Base-by-base conservation (phyloP, 2,329 filamentous ascomycete species). In the Alternaria sp. region DNA sequence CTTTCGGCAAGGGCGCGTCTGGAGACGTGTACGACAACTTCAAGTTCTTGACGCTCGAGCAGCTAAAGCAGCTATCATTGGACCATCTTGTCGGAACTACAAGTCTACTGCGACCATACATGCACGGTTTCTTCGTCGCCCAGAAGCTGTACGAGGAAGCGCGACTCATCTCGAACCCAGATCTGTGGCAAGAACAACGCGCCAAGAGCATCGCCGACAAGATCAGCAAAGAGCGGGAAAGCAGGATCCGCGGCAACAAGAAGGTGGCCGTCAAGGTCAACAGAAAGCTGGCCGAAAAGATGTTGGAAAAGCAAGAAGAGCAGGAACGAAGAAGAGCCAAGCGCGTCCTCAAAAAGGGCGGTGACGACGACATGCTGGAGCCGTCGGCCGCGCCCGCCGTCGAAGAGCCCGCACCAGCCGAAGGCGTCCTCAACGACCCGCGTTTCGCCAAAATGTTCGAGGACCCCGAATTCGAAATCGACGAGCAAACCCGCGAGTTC, bases 81-180 rank as follows among this genome's bases (percentile, higher is more conserved):
- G 89, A 91, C 52, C 94, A 98, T 75, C 83, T 99, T 46, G 85
- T 99, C 56, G 94, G 94, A 65, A 93, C 92, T 69, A 96, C 93
- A 28, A 95, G 91, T 72, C 81, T 98, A 21, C 82, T 99, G 39
- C 86, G 94, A 42, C 95, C 95, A 41, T 99, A 99, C 75, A 99
- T 99, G 96, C 95, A 99, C 76, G 96, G 95, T 69, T 98, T 95
- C 83, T 99, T 99, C 80, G 93, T 99, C 48, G 92, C 91, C 34
- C 94, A 96, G 70, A 92, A 93, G 72, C 80, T 99, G 26, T 98
- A 99, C 77, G 96, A 99, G 74, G 93, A 99, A 77, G 95, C 95
- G 17, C 85, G 91, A 54, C 82, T 99, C 60, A 97, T 98, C 70
- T 90, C 91, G 49, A 97, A 98, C 78, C 95, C 95, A 0, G 96